Evolutionary conservation across 371 early-diverging fungal species (phyloP), one percentile per base, ranked within the genome.

Genomic region (Mortierella sp.): DNA sequence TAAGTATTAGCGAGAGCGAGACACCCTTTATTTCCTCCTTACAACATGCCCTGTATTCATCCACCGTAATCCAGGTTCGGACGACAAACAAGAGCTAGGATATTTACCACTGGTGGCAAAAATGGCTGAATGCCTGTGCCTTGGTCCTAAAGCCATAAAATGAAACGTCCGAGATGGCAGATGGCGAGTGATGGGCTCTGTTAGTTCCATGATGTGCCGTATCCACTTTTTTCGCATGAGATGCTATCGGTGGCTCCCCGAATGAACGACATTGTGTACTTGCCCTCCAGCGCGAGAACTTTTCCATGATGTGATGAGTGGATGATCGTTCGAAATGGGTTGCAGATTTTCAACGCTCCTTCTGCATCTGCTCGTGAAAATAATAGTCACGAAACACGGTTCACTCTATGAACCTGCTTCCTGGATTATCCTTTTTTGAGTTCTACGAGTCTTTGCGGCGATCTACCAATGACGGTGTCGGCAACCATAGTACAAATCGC

Each of bases 111-210:
- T 12, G 93, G 93, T 50, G 92, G 92, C 50, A 94, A 78, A 78
- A 96, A 95, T 7, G 96, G 95, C 53, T 95, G 94, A 64, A 96
- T 94, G 27, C 94, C 94, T 6, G 95, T 96, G 23, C 93, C 89
- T 47, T 89, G 80, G 70, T 93, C 93, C 91, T 90, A 81, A 44
- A 19, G 47, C 57, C 21, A 32, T 23, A 4, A 52, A 34, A 41
- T 27, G 7, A 32, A 17, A 27, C 4, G 21, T 44, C 51, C 24
- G 27, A 8, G 46, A 28, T 17, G 30, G 15, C 8, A 34, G 12
- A n/a, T 19, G 3, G 6, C n/a, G n/a, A 27, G 53, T 26, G 42
- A 21, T 41, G 28, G 28, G n/a, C 24, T 42, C 42, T 63, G 49
- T 52, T 24, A 48, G 31, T 26, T 19, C 19, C 19, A 41, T 37